Evolutionary conservation across 108 stramenopile species (phyloP), one percentile per base, ranked within the genome.

Genomic region (Mayamaea pseudoterrestris): DNA sequence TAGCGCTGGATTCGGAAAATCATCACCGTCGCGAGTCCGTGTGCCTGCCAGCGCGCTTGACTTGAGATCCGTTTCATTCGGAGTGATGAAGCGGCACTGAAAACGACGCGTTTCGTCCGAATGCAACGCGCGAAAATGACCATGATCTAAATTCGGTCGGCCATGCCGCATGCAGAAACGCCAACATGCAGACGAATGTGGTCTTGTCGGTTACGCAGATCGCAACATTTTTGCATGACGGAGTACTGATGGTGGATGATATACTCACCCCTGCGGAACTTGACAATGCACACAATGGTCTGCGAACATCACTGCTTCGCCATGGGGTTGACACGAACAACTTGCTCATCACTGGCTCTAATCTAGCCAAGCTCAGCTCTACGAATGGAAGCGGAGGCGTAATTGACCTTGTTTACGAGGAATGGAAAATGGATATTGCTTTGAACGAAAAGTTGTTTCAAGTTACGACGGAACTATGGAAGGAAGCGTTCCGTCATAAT

Each of bases 381-480:
- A 84, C 87, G 18, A 80, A 80, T 57, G 88, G 88, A 11, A 73
- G 76, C 44, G 93, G 93, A 13, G 93, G 93, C 11, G 88, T 95
- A 12, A 52, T 95, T 14, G 93, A 95, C 44, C 43, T 95, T 16
- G 92, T 95, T 48, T 92, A 92, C 56, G 69, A 66, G 4, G 55
- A 66, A 26, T 95, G 90, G 88, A 88, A 92, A 60, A 51, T 90
- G 47, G 53, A 66, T 25, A 65, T 95, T 28, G 69, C 78, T 6
- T 66, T 63, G 2, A 66, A 78, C 44, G 66, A 59, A 22, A 71
- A 50, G 14, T 57, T 94, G 4, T 82, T 89, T 55, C 27, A 25
- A 12, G 66, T 71, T 35, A 84, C 90, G 2, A 53, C 58, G 16
- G 73, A 86, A 46, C 61, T 94, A 17, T 94, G 90, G 93, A 51